Evolutionary conservation across 1,284 basidiomycete species (phyloP), one percentile per base, ranked within the genome.

Genomic region (Schizophyllum commune): DNA sequence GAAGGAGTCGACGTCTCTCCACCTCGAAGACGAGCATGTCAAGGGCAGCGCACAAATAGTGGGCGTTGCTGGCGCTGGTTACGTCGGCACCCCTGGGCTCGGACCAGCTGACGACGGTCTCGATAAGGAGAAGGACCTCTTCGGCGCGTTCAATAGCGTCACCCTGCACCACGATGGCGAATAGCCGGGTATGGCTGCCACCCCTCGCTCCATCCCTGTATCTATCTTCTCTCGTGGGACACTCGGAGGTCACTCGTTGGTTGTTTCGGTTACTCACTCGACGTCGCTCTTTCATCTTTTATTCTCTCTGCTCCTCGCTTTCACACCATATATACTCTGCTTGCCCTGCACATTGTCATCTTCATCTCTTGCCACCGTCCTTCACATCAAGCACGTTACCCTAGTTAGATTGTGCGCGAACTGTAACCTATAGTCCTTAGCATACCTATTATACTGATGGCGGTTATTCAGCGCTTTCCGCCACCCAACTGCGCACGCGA

Each of bases 1-100:
- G 70, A 88, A 94, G 66, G 96, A 98, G 75, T 92, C 90, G 56
- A 86, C 87, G 65, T 94, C 91, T 64, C 79, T 98, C 69, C 93
- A 98, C 73, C 83, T 98, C 65, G 94, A 95, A 67, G 82, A 82
- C 63, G 79, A 84, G 68, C 74, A 33, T 11, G 17, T 32, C 17
- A 47, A 32, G 6, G 53, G 47, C 21, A 55, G 19, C 20, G 9
- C 19, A 19, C 27, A 20, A 20, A 55, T 27, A 55, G 53, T 55
- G 11, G 53, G 53, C 20, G 53, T 55, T 19, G 53, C 53, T 21
- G 53, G 53, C 20, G 53, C 53, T 21, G 53, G 53, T 19, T 55
- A 55, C 19, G 53, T 27, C 27, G 53, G 53, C 27, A 55, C 53
- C 3, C 53, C 53, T 13, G 75, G 74, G 34, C 74, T 72, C 52